Evolutionary conservation across 768 basidiomycete genomes (phyloP).

Genomic region (Trametes cinnabarina): DNA sequence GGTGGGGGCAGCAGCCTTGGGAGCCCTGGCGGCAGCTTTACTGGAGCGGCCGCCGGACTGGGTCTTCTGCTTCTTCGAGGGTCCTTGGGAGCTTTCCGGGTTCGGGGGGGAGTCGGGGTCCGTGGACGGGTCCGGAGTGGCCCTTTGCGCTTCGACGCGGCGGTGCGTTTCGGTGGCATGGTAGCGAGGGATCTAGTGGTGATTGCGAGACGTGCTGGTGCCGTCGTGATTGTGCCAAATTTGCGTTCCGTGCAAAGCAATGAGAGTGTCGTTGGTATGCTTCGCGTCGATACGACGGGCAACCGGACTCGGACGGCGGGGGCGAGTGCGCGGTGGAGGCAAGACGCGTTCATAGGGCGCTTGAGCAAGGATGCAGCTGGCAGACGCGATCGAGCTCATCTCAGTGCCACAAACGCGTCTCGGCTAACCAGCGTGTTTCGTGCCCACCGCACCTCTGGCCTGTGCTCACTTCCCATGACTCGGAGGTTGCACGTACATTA

Average conservation of each 20-base stretch:
- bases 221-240: too few relatives aligned
- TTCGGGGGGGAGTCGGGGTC: neutral
- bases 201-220: neutral
- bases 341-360: slow-evolving; percentile 5
- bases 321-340: neutral
- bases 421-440: neutral
- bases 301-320: neutral
- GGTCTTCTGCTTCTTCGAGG: slow-evolving; percentile 13
- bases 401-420: slow-evolving; percentile 23
- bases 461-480: too few relatives aligned
- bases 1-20: neutral
- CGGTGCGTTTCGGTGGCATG: slow-evolving; percentile 19
- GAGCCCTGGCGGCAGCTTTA: neutral
- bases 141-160: slow-evolving; percentile 15
- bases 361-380: neutral
- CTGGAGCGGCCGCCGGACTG: neutral
- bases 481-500: too few relatives aligned
- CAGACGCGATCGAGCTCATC: slow-evolving; percentile 6
- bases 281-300: neutral
- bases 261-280: neutral
- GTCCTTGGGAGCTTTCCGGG: slow-evolving; percentile 2
- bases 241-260: neutral
- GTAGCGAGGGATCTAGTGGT: neutral
- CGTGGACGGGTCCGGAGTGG: neutral
- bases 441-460: too few relatives aligned